Evolutionary conservation across 441 rosid species (phyloP).

Genomic region (Populus hybrid): DNA sequence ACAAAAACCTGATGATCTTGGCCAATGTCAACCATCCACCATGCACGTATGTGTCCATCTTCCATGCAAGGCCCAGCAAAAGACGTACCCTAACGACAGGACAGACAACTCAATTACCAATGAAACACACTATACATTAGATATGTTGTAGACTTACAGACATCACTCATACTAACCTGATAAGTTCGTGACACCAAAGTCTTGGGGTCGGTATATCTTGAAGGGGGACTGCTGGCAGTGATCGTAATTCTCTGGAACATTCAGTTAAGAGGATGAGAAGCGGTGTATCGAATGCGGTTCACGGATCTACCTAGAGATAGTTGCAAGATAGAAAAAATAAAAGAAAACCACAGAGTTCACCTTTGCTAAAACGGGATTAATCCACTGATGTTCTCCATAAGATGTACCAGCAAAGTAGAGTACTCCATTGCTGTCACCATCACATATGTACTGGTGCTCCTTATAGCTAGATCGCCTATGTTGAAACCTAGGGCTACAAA

Average conservation of each 20-base stretch:
- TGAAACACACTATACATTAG: not conserved
- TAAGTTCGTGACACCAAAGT: constrained; percentile 81
- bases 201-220: constrained; percentile 89
- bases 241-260: constrained; percentile 63
- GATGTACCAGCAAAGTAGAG: constrained; percentile 87
- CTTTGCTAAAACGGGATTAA: constrained; percentile 92
- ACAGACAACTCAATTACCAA: not conserved
- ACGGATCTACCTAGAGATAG: not conserved
- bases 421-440: constrained; percentile 97
- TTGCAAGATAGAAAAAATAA: not conserved
- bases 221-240: constrained; percentile 83
- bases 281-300: constrained; percentile 4
- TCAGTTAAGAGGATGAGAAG: constrained; percentile 19
- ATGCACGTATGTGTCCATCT: constrained; percentile 57
- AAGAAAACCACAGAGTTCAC: constrained; percentile 36
- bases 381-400: constrained; percentile 94
- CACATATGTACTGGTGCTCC: constrained; percentile 96
- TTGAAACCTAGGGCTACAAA: constrained; percentile 55
- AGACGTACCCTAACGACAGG: constrained; percentile 61
- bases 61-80: constrained; percentile 88
- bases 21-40: constrained; percentile 98
- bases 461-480: constrained; percentile 87
- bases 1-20: constrained; percentile 81
- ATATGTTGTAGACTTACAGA: not conserved
- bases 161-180: constrained; percentile 43